These are phyloP conservation scores for Thraustochytrium sp. DNA, from an alignment of 352 stramenopile genomes.

Conservation along the genomic window DNA sequence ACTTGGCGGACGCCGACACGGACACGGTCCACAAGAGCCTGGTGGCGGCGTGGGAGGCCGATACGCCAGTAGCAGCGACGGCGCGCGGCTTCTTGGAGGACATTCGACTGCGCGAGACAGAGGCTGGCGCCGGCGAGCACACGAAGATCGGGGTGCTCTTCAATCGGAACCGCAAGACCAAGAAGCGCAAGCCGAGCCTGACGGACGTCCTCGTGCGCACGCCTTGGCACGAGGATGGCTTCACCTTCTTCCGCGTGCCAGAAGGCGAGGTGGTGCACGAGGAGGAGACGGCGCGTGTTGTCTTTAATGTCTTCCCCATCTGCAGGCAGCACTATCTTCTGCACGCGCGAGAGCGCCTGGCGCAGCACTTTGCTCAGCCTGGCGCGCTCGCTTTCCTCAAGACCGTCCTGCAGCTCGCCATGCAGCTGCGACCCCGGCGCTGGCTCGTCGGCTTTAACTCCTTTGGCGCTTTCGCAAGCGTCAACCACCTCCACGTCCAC, in stretches of 20 bases:
- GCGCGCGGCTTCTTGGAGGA: no score
- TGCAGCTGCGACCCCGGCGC: neutral
- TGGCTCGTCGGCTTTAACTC: conserved; percentile 21
- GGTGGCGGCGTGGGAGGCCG: no score
- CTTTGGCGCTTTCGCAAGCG: conserved; percentile 29
- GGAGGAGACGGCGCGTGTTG: neutral
- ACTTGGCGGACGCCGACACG: no score
- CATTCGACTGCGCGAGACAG: no score
- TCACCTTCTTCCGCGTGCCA: neutral
- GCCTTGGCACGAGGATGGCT: neutral
- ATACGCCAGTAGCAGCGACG: no score
- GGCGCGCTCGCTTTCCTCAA: neutral
- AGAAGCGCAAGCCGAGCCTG: neutral
- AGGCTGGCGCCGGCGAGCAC: no score
- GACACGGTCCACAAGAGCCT: no score
- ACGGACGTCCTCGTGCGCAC: neutral
- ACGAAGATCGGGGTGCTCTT: no score
- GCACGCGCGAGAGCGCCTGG: neutral
- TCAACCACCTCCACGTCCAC: conserved; percentile 21
- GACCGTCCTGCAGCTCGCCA: neutral
- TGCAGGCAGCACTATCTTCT: neutral
- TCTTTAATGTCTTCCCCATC: neutral
- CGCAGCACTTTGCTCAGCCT: neutral
- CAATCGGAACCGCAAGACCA: neutral
- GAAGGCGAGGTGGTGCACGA: neutral